phyloP scores from a whole-genome alignment of 225 moss, liverwort and hornwort species.

The Ulota crispa region DNA sequence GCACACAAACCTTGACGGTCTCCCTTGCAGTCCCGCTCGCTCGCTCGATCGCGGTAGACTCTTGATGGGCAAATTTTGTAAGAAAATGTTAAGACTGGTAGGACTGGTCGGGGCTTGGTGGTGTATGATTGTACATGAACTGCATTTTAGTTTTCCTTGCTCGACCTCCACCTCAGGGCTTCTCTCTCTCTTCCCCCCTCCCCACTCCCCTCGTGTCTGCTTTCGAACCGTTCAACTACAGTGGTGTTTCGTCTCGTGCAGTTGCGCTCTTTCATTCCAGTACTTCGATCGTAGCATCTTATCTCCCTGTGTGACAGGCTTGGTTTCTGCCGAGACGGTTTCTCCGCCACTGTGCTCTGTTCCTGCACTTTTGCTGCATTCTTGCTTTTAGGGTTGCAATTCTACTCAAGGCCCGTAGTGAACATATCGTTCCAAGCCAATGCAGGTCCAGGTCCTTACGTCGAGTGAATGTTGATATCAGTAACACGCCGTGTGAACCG shows the following conservation, averaged over 20 bases:
- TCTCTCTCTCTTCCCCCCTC: neutral
- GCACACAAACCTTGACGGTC: slow-evolving; percentile 31
- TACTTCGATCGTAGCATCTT: slow-evolving; percentile 1
- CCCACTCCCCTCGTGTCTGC: neutral
- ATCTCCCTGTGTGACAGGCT: neutral
- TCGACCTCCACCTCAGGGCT: neutral
- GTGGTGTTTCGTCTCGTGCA: neutral
- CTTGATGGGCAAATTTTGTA: slow-evolving; percentile 64
- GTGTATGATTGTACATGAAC: slow-evolving; percentile 57
- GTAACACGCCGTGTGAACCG: neutral
- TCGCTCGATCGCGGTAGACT: slow-evolving; percentile 32
- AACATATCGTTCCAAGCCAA: neutral
- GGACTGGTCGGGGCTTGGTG: slow-evolving; percentile 44
- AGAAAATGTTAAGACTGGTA: slow-evolving; percentile 38
- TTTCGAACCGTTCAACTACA: neutral
- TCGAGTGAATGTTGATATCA: neutral
- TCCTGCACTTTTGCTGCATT: neutral
- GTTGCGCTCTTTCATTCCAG: neutral
- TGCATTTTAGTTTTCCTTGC: slow-evolving; percentile 25
- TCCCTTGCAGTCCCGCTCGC: slow-evolving; percentile 10
- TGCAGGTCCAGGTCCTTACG: neutral
- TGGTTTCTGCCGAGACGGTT: neutral
- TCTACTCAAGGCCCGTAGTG: neutral
- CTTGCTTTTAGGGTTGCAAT: slow-evolving; percentile 12
- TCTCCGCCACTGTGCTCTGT: neutral